Evolutionary conservation across 2,329 filamentous ascomycete species (phyloP), one percentile per base, ranked within the genome.

Genomic region (Cladosporium sp.): DNA sequence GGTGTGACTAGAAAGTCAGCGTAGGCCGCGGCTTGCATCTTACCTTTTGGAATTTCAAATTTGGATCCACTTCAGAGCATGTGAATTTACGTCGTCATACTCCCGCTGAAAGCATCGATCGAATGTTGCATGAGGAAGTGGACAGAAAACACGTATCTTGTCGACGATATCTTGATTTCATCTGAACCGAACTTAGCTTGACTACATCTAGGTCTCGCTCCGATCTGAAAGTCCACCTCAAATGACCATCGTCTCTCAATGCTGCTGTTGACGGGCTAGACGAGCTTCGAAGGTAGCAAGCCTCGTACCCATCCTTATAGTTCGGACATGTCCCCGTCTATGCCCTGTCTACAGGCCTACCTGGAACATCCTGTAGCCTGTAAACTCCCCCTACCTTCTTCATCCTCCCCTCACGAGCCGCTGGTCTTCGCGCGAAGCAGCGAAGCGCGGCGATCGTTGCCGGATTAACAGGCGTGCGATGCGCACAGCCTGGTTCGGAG

Each of bases 401-500:
- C 35, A 21, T 18, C 44, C 40, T 21, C 37, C 18, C 28, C 21
- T 31, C 18, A 37, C 29, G 11, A 8, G 35, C 61, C 61, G 50
- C 61, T 12, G 35, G 61, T 44, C 61, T 46, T 56, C 61, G 61
- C 61, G 50, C 50, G 18, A 33, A 63, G 61, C 37, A 56, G 61
- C 61, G 61, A 56, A 63, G 61, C 14, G 61, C 61, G 61, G 50
- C 61, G 6, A 5, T 35, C 8, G 2, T 63, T 46, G 61, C 61
- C 61, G 61, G 33, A 63, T 63, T 63, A 63, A 56, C 50, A 56
- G 61, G 37, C 50, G 23, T 31, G 35, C 61, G 11, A 37, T n/a
- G n/a, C 5, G 16, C 50, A 52, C 50, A 46, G 50, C 26, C 61
- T 56, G 50, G 61, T 56, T 63, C 26, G 61, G 61, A 63, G 61